Percentiles rank a stretch among this genome's conserved stretches.
Conservation (phyloP, 2,329 filamentous ascomycete species). For the Cladorrhinum sp. region DNA sequence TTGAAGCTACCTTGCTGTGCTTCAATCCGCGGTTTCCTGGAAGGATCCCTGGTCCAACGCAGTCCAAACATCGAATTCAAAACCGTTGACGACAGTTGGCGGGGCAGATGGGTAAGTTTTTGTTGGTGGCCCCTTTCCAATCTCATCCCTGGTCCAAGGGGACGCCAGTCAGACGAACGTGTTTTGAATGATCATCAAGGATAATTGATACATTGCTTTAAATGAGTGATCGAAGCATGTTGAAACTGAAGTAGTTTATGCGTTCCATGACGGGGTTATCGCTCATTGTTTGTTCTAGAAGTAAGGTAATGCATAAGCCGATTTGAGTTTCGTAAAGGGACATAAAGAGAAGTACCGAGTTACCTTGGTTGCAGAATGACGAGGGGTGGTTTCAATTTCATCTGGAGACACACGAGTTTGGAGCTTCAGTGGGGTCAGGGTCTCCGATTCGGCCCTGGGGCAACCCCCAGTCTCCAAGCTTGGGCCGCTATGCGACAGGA, state of each 20-base stretch:
- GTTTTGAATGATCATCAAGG: slow-evolving; percentile 14
- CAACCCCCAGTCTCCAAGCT: slow-evolving; percentile 1
- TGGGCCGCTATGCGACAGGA: slow-evolving; percentile 5
- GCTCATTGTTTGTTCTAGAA: not conserved
- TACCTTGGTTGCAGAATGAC: not conserved
- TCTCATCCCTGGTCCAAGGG: slow-evolving; percentile 3
- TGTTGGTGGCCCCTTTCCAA: not conserved
- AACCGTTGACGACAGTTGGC: not conserved
- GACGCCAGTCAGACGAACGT: not conserved
- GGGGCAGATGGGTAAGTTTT: not conserved
- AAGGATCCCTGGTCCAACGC: not conserved
- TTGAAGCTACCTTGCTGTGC: not conserved
- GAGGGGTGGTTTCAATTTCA: not conserved
- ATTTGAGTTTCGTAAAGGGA: no score
- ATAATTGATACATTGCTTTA: slow-evolving; percentile 1
- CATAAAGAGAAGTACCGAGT: not conserved
- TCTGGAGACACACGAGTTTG: not conserved
- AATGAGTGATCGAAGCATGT: slow-evolving; percentile 14
- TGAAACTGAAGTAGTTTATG: slow-evolving; percentile 28
- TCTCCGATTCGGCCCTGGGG: no score
- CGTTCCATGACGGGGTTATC: not conserved
- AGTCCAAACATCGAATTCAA: not conserved
- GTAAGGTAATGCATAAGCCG: no score
- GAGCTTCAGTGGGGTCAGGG: not conserved
- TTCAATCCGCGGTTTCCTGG: not conserved